Percentiles rank a stretch among this genome's conserved stretches.
These are phyloP conservation scores for Vicia faba DNA, from an alignment of 306 rosid species.

Conservation along the genomic window DNA sequence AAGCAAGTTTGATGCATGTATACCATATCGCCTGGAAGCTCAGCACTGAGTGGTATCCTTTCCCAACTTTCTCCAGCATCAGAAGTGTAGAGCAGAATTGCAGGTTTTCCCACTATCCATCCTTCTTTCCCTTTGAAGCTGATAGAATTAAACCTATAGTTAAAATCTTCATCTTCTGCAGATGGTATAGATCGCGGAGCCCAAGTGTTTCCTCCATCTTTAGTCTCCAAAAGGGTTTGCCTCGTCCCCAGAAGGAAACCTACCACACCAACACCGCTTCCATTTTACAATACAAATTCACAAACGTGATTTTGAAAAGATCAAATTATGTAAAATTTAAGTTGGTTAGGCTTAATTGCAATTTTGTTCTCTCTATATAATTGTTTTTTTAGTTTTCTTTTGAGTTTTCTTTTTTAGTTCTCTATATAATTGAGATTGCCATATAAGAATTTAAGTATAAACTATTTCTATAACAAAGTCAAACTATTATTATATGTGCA, in stretches of 20 bases:
- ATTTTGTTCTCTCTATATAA: no score
- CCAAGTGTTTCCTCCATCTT: slow-evolving; percentile 91
- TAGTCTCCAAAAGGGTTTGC: slow-evolving; percentile 90
- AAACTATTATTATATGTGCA: no score
- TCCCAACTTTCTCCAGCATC: slow-evolving; percentile 93
- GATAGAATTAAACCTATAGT: slow-evolving; percentile 86
- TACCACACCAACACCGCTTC: slow-evolving; percentile 31
- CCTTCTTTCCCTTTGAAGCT: slow-evolving; percentile 96
- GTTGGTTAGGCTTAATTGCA: no score
- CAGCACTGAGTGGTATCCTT: slow-evolving; percentile 82
- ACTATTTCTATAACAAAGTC: no score
- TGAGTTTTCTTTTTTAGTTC: no score
- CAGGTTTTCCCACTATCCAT: slow-evolving; percentile 95
- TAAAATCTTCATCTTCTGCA: slow-evolving; percentile 96
- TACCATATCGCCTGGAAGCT: slow-evolving; percentile 97
- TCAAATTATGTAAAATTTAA: not conserved
- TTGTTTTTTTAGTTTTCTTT: no score
- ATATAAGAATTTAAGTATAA: no score
- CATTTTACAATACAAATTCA: not conserved
- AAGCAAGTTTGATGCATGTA: not conserved
- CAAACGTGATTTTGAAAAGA: not conserved
- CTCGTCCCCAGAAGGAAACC: slow-evolving; percentile 92
- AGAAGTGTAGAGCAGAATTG: slow-evolving; percentile 80
- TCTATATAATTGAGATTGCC: no score
- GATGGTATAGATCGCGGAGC: slow-evolving; percentile 85